phyloP scores from a whole-genome alignment of 1,139 yeast genomes.

The Meyerozyma smithsonii region DNA sequence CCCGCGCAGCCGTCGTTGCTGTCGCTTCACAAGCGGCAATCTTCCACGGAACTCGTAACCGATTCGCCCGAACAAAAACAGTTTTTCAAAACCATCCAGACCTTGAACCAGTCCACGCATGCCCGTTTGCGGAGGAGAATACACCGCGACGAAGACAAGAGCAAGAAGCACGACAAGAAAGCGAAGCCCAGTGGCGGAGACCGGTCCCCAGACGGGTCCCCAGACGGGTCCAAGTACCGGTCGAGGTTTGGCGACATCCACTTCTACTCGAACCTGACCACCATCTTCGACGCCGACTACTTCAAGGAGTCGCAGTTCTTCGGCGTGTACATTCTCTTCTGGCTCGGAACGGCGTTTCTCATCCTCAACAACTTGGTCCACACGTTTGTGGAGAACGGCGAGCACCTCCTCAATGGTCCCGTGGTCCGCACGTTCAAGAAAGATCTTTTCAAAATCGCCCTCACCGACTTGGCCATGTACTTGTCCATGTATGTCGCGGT shows the following conservation, averaged over 20 bases:
- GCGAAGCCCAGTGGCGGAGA: too few relatives aligned
- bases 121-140: neutral
- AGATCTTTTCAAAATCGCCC: conserved; percentile 58
- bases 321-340: conserved; percentile 64
- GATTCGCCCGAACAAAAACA: conserved; percentile 2
- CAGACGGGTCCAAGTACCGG: conserved; percentile 8
- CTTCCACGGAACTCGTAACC: neutral
- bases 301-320: conserved; percentile 45
- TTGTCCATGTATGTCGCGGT: conserved; percentile 53
- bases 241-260: conserved; percentile 44
- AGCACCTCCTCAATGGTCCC: conserved; percentile 39
- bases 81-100: neutral
- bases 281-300: conserved; percentile 45
- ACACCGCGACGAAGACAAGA: neutral
- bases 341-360: conserved; percentile 59
- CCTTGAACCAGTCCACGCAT: neutral
- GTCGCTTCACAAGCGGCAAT: neutral
- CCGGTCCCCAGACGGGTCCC: too few relatives aligned
- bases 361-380: conserved; percentile 47
- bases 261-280: conserved; percentile 34
- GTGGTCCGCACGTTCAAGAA: conserved; percentile 46
- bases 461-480: conserved; percentile 71
- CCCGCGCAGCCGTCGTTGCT: too few relatives aligned
- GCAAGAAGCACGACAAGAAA: neutral
- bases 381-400: conserved; percentile 25